Conservation (phyloP, 1,284 basidiomycete genomes). For the Exsudoporus floridanus region DNA sequence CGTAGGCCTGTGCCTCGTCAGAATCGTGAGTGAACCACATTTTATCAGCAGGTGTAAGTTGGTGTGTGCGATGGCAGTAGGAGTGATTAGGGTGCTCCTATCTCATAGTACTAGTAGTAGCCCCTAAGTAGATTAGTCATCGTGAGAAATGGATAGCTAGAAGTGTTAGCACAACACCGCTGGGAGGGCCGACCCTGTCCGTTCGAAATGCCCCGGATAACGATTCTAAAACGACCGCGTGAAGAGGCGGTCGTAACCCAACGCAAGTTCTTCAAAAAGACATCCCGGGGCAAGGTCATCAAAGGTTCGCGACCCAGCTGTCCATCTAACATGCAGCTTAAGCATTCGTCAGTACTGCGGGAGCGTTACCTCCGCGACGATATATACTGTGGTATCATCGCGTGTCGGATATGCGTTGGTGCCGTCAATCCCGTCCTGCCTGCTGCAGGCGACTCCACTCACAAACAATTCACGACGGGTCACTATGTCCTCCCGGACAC, state of each 20-base stretch:
- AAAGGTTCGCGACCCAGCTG: slow-evolving; percentile 56
- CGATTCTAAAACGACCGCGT: slow-evolving; percentile 73
- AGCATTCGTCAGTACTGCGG: slow-evolving; percentile 65
- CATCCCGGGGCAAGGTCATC: slow-evolving; percentile 89
- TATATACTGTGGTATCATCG: slow-evolving; percentile 84
- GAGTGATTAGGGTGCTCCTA: no score
- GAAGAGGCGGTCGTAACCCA: slow-evolving; percentile 77
- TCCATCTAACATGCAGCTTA: background rate
- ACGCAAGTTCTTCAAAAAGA: slow-evolving; percentile 93
- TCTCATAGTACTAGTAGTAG: background rate
- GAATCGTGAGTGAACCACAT: slow-evolving; percentile 30
- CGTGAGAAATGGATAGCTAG: slow-evolving; percentile 13
- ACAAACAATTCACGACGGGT: slow-evolving; percentile 56
- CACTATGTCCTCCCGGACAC: slow-evolving; percentile 94
- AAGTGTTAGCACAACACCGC: no score
- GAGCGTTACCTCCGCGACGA: slow-evolving; percentile 95
- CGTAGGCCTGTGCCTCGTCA: slow-evolving; percentile 22
- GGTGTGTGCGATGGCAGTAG: background rate
- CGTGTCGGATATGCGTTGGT: slow-evolving; percentile 63
- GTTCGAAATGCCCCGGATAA: slow-evolving; percentile 58
- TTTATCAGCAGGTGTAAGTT: background rate
- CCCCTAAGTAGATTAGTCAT: background rate
- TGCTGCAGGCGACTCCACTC: slow-evolving; percentile 48
- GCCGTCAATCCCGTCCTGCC: slow-evolving; percentile 45
- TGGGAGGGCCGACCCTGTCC: no score